Conservation (phyloP, 352 stramenopile genomes). For the Globisporangium splendens region DNA sequence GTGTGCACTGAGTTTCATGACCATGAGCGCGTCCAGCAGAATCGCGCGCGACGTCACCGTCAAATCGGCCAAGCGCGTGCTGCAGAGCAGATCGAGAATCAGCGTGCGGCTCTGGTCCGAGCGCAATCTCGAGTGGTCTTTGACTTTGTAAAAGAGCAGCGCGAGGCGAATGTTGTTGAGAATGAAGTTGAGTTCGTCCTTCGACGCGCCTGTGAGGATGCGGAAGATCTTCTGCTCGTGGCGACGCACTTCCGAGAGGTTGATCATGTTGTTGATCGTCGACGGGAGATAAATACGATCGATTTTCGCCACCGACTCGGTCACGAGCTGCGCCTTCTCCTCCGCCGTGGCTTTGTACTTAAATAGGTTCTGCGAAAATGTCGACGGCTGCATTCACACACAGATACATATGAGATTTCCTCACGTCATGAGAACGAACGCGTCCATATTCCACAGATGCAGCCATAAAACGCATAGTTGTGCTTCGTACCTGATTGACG, state of each 20-base stretch:
- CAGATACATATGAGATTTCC: not conserved
- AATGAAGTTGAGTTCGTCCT: slow-evolving; percentile 97
- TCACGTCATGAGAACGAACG: not conserved
- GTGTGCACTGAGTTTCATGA: slow-evolving; percentile 96
- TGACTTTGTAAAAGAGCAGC: slow-evolving; percentile 98
- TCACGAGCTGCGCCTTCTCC: slow-evolving; percentile 72
- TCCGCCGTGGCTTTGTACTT: slow-evolving; percentile 80
- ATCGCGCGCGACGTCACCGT: slow-evolving; percentile 90
- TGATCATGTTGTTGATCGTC: slow-evolving; percentile 89
- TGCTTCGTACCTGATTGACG: slow-evolving; percentile 37
- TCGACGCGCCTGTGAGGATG: slow-evolving; percentile 92
- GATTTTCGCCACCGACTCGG: slow-evolving; percentile 68
- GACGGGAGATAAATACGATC: slow-evolving; percentile 83
- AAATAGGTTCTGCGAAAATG: slow-evolving; percentile 74
- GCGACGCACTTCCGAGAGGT: slow-evolving; percentile 69
- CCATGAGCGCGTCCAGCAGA: slow-evolving; percentile 95
- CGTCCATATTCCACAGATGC: slow-evolving; percentile 1
- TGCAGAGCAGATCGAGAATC: slow-evolving; percentile 93
- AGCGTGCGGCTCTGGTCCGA: slow-evolving; percentile 89
- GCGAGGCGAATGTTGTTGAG: slow-evolving; percentile 93
- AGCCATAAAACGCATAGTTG: not conserved
- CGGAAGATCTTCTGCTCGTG: slow-evolving; percentile 95
- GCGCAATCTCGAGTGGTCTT: slow-evolving; percentile 79
- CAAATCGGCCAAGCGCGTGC: slow-evolving; percentile 91
- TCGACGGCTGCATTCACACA: slow-evolving; percentile 24